These are phyloP conservation scores for Rosa chinensis DNA, from an alignment of 306 rosid species.

Conservation along the genomic window DNA sequence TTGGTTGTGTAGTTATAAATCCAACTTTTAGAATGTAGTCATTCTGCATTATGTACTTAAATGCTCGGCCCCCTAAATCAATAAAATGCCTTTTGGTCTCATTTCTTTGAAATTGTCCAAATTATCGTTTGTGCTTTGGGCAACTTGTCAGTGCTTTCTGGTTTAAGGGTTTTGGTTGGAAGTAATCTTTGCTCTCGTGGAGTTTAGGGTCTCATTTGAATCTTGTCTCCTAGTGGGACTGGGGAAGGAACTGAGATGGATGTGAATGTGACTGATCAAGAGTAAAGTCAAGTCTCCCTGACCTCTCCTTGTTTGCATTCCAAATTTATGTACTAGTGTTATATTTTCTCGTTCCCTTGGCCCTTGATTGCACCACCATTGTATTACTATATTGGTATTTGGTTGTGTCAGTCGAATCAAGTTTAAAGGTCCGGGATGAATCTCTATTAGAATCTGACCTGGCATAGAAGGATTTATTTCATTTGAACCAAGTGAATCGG, in stretches of 20 bases:
- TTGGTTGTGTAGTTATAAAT: not conserved
- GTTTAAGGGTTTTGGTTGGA: not conserved
- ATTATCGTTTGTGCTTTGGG: not conserved
- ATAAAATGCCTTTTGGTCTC: not conserved
- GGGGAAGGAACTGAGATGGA: not conserved
- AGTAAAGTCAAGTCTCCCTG: not conserved
- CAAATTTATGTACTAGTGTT: not conserved
- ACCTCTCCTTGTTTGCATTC: not conserved
- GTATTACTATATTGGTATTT: not conserved
- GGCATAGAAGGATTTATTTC: not conserved
- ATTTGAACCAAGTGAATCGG: not conserved
- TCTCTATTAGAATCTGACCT: not conserved
- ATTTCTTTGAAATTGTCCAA: not conserved
- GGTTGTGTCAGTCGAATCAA: not conserved
- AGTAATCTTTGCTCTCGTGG: not conserved
- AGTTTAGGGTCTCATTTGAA: not conserved
- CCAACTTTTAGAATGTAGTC: not conserved
- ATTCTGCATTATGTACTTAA: not conserved
- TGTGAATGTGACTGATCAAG: not conserved
- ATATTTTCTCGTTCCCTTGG: not conserved
- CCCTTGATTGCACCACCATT: conserved; percentile 1
- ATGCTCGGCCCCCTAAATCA: not conserved
- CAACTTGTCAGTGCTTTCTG: not conserved
- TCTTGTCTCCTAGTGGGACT: not conserved
- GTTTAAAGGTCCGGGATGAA: not conserved